A percentile compares a stretch with the other conserved stretches of the same genome.
phyloP scores from a whole-genome alignment of 352 stramenopile species.

The Phytophthora citrophthora region DNA sequence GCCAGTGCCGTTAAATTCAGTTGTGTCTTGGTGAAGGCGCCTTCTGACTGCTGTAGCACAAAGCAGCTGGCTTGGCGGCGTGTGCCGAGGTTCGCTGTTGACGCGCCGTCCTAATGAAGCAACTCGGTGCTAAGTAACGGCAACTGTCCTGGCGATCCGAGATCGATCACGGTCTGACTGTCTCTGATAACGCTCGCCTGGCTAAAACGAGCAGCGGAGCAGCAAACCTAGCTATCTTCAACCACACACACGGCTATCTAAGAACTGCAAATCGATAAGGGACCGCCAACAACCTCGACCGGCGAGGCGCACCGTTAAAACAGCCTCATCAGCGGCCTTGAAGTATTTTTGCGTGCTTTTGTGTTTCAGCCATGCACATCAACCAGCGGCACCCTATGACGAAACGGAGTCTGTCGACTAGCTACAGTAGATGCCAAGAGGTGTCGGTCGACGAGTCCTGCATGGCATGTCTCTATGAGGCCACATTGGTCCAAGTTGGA shows the following conservation, averaged over 20 bases:
- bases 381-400: background rate
- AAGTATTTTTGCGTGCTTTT: too few relatives aligned
- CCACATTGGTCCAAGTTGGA: background rate
- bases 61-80: slow-evolving; percentile 14
- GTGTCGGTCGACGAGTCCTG: background rate
- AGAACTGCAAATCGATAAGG: background rate
- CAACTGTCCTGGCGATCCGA: slow-evolving; percentile 20
- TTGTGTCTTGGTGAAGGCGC: slow-evolving; percentile 15
- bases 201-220: slow-evolving; percentile 8
- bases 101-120: slow-evolving; percentile 37
- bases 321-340: too few relatives aligned
- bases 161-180: background rate
- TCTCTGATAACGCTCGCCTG: background rate
- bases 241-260: background rate
- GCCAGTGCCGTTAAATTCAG: slow-evolving; percentile 31
- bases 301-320: too few relatives aligned
- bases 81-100: slow-evolving; percentile 37
- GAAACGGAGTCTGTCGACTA: background rate
- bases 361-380: too few relatives aligned
- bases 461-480: background rate
- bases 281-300: too few relatives aligned
- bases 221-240: slow-evolving; percentile 5
- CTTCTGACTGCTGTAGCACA: background rate
- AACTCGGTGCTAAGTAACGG: slow-evolving; percentile 34
- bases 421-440: background rate